phyloP scores from a whole-genome alignment of 2,329 filamentous ascomycete genomes.

The Talaromyces sp. region DNA sequence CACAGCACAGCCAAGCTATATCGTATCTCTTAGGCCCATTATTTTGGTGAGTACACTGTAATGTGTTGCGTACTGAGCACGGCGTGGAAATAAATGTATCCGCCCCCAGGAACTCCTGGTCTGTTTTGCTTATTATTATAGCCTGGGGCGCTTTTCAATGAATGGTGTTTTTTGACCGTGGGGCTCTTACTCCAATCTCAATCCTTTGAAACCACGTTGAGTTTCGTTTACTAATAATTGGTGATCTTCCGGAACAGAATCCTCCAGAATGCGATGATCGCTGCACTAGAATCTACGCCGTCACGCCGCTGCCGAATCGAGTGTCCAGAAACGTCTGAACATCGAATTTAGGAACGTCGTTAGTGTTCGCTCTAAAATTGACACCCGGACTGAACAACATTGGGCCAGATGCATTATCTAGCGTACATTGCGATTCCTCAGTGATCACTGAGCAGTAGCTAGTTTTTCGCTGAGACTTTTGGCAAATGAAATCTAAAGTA shows the following conservation, averaged over 20 bases:
- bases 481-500: neutral
- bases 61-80: neutral
- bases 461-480: neutral
- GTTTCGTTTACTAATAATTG: neutral
- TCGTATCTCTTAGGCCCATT: neutral
- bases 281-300: neutral
- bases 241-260: neutral
- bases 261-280: neutral
- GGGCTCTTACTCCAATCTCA: neutral
- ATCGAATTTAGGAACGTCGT: neutral
- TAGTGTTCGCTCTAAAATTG: neutral
- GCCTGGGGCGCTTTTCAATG: neutral
- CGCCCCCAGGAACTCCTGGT: neutral
- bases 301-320: neutral
- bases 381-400: neutral
- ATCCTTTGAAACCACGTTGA: neutral
- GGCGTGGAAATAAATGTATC: neutral
- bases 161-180: neutral
- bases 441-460: neutral
- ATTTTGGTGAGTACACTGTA: neutral
- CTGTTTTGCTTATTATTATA: too few relatives aligned
- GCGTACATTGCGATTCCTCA: neutral
- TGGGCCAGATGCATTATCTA: neutral
- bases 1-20: neutral
- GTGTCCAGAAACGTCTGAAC: neutral